These are phyloP conservation scores for Caryopteris hybrid DNA, from an alignment of 305 asterid species.

Conservation along the genomic window DNA sequence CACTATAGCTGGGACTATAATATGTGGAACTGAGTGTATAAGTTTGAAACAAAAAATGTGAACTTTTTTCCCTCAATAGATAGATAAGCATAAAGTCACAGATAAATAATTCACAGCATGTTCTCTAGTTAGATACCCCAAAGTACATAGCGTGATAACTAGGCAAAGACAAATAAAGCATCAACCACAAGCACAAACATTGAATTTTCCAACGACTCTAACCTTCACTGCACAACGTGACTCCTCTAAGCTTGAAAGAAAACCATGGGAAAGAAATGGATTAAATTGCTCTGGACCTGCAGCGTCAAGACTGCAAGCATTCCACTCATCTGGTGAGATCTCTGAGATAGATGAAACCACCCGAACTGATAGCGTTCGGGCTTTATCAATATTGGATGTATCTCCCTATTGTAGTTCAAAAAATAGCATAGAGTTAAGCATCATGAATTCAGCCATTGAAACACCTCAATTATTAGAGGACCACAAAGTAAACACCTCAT, in stretches of 20 bases:
- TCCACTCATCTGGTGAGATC: conserved; percentile 79
- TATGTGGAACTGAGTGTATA: neutral
- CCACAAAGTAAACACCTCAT: conserved; percentile 39
- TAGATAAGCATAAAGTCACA: neutral
- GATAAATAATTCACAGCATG: neutral
- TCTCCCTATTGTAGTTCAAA: conserved; percentile 44
- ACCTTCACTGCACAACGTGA: conserved; percentile 82
- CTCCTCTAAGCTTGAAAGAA: conserved; percentile 94
- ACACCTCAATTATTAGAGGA: conserved; percentile 18
- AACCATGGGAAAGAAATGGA: conserved; percentile 83
- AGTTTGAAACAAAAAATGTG: neutral
- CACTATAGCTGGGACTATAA: neutral
- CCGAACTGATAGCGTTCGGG: conserved; percentile 60
- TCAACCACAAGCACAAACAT: conserved; percentile 17
- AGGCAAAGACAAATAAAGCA: neutral
- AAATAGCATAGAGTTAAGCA: neutral
- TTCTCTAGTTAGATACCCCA: neutral
- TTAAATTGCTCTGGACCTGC: conserved; percentile 61
- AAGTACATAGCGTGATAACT: neutral
- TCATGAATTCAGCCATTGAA: conserved; percentile 1
- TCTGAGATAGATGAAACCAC: conserved; percentile 81
- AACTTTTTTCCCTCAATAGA: neutral
- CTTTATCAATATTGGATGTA: conserved; percentile 20
- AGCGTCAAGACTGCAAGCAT: conserved; percentile 75
- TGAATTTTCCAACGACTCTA: conserved; percentile 9